A percentile compares a stretch with the other conserved stretches of the same genome.
Conservation (phyloP, 2,329 filamentous ascomycete species). For the Fusarium compactum region DNA sequence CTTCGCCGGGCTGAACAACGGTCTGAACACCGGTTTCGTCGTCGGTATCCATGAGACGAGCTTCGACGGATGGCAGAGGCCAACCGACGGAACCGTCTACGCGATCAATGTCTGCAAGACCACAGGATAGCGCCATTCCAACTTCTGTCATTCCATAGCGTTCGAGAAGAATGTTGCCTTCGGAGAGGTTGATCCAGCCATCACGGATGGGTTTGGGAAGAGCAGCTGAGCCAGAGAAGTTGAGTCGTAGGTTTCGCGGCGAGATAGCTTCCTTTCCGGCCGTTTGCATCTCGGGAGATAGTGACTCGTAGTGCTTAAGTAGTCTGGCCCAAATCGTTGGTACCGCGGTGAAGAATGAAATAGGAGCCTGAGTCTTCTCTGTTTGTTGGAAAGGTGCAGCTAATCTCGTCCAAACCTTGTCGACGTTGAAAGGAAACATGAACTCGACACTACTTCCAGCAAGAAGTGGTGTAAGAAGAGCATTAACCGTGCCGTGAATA, state of each 20-base stretch:
- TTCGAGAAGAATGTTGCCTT: conserved; percentile 89
- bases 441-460: conserved; percentile 92
- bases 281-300: conserved; percentile 70
- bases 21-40: conserved; percentile 72
- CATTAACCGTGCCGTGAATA: conserved; percentile 96
- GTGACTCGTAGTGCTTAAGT: conserved; percentile 74
- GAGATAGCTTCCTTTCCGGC: conserved; percentile 78
- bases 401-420: conserved; percentile 86
- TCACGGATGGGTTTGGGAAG: conserved; percentile 89
- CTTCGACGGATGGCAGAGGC: conserved; percentile 89
- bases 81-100: conserved; percentile 94
- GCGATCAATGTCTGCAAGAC: conserved; percentile 79
- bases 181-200: conserved; percentile 82
- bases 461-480: conserved; percentile 86
- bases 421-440: conserved; percentile 91
- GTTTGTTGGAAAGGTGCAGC: conserved; percentile 77
- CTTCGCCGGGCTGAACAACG: conserved; percentile 73
- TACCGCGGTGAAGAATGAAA: conserved; percentile 96
- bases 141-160: conserved; percentile 99
- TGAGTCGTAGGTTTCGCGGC: conserved; percentile 83
- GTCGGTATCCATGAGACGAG: conserved; percentile 77
- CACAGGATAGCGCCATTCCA: conserved; percentile 97
- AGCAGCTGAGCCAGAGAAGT: conserved; percentile 94
- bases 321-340: conserved; percentile 95
- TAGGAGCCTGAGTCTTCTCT: conserved; percentile 42